Conservation (phyloP, 2,329 filamentous ascomycete species). For the Ascochyta fabae region DNA sequence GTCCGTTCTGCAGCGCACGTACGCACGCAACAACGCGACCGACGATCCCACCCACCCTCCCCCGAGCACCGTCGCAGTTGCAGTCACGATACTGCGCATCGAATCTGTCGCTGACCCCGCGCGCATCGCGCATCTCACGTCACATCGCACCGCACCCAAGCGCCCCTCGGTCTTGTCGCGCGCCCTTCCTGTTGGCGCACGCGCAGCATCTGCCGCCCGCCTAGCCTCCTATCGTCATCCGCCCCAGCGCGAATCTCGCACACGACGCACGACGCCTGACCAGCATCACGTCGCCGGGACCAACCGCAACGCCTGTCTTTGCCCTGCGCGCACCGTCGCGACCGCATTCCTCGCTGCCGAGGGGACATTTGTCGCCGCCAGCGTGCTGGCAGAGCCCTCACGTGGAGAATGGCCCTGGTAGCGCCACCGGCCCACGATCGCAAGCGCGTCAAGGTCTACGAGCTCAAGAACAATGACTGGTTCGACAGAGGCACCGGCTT, state of each 20-base stretch:
- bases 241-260: conserved; percentile 28
- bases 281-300: conserved; percentile 12
- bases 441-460: conserved; percentile 94
- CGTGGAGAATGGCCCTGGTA: conserved; percentile 49
- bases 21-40: conserved; percentile 23
- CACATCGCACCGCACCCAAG: conserved; percentile 9
- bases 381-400: conserved; percentile 39
- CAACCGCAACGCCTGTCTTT: conserved; percentile 7
- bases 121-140: conserved; percentile 11
- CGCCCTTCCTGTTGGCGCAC: conserved; percentile 1
- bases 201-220: conserved; percentile 20
- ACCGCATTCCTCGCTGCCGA: conserved; percentile 44
- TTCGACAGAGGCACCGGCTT: conserved; percentile 97
- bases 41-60: conserved; percentile 23
- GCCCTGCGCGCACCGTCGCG: conserved; percentile 33
- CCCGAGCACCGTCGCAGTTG: conserved; percentile 16
- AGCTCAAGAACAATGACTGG: conserved; percentile 98
- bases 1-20: conserved; percentile 13
- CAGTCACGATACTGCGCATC: conserved; percentile 13
- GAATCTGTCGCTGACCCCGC: conserved; percentile 14
- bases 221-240: conserved; percentile 30
- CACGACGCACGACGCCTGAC: conserved; percentile 21
- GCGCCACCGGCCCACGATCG: conserved; percentile 57
- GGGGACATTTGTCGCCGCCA: conserved; percentile 41
- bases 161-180: conserved; percentile 5